Evolutionary conservation across 2,329 filamentous ascomycete species (phyloP).

Genomic region (Lecanoromycetidae sp.): DNA sequence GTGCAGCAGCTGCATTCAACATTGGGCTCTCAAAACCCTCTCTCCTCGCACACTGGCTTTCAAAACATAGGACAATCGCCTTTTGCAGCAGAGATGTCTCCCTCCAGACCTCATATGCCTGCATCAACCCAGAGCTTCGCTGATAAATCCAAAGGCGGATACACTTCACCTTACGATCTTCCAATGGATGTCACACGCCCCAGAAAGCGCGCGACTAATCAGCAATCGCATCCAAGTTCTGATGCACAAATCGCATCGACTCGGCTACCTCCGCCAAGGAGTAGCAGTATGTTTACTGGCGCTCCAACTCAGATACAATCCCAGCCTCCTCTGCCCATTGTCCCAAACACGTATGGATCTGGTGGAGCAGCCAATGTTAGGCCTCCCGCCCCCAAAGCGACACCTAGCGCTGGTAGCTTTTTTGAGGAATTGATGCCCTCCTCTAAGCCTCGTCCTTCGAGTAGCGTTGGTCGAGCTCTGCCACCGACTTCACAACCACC

Average conservation of each 20-base stretch:
- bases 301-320: constrained; percentile 15
- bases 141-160: constrained; percentile 81
- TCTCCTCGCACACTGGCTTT: constrained; percentile 2
- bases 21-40: neutral
- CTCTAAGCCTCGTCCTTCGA: constrained; percentile 48
- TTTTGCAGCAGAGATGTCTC: constrained; percentile 1
- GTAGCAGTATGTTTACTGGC: constrained; percentile 45
- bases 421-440: constrained; percentile 68
- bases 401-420: constrained; percentile 40
- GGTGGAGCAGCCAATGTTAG: neutral
- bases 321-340: constrained; percentile 5
- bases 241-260: constrained; percentile 31
- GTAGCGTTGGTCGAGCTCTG: constrained; percentile 29
- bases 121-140: constrained; percentile 68
- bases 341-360: neutral
- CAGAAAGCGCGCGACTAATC: constrained; percentile 51
- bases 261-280: constrained; percentile 47
- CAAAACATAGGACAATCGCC: neutral
- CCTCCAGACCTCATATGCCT: constrained; percentile 33
- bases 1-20: neutral
- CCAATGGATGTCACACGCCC: constrained; percentile 66
- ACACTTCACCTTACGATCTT: constrained; percentile 87
- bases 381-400: neutral
- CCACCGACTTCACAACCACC: constrained; percentile 23
- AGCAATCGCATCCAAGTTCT: constrained; percentile 35